Conservation (phyloP, 805 yeast genomes). For the Teunomyces panamensis region DNA sequence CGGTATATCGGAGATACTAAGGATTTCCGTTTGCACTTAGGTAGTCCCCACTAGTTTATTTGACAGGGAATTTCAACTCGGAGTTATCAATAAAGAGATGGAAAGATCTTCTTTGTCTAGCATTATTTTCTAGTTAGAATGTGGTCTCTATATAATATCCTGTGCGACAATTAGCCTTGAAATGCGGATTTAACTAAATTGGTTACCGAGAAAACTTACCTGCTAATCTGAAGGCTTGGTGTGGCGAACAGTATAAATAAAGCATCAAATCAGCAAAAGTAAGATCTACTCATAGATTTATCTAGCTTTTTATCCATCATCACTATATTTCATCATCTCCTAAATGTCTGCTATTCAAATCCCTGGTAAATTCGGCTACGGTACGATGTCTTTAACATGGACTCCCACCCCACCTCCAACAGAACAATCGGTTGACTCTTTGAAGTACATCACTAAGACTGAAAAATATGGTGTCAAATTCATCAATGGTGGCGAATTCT, state of each 20-base stretch:
- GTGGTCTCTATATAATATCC: too few species aligned
- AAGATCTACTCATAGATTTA: background rate
- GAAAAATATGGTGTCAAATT: constrained; percentile 47
- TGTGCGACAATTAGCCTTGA: background rate
- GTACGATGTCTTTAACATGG: constrained; percentile 83
- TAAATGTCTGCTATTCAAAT: constrained; percentile 5
- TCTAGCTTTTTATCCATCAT: too few species aligned
- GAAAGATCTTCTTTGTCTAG: too few species aligned
- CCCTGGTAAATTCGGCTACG: constrained; percentile 54
- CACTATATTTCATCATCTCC: background rate
- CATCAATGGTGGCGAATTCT: constrained; percentile 77
- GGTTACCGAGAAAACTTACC: background rate
- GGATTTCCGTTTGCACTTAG: too few species aligned
- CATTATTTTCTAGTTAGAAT: too few species aligned
- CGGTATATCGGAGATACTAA: too few species aligned
- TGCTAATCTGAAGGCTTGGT: background rate
- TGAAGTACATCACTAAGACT: constrained; percentile 46
- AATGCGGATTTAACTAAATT: background rate
- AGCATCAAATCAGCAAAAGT: background rate
- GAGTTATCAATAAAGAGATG: too few species aligned
- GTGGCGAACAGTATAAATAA: background rate
- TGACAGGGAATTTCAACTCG: too few species aligned
- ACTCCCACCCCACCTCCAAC: constrained; percentile 53
- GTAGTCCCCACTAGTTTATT: too few species aligned
- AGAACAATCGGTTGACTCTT: constrained; percentile 50